These are phyloP conservation scores for Fusarium sp. DNA, from an alignment of 2,329 filamentous ascomycete genomes.

Conservation along the genomic window DNA sequence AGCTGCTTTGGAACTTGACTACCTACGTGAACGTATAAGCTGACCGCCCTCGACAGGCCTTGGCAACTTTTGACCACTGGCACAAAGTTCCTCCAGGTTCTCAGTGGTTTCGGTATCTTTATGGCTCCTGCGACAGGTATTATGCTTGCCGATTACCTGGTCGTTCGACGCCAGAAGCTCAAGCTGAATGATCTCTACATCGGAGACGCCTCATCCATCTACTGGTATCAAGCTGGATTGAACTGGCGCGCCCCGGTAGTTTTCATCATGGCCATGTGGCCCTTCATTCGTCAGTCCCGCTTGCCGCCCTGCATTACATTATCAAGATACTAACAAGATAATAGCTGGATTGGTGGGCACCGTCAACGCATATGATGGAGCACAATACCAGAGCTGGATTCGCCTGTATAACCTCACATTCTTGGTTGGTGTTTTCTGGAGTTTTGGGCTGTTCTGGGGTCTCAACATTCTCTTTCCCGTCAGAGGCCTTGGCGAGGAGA, in stretches of 20 bases:
- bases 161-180: slow-evolving; percentile 47
- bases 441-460: slow-evolving; percentile 21
- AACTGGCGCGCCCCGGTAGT: slow-evolving; percentile 49
- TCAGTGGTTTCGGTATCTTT: slow-evolving; percentile 42
- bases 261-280: slow-evolving; percentile 47
- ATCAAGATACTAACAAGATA: neutral
- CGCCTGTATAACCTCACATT: slow-evolving; percentile 29
- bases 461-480: slow-evolving; percentile 23
- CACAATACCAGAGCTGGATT: slow-evolving; percentile 9
- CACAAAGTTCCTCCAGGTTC: slow-evolving; percentile 40
- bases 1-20: neutral
- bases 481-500: slow-evolving; percentile 13
- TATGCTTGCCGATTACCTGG: slow-evolving; percentile 45
- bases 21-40: neutral
- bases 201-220: slow-evolving; percentile 46
- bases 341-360: slow-evolving; percentile 21
- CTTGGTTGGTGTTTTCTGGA: slow-evolving; percentile 21
- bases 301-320: neutral
- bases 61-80: slow-evolving; percentile 45
- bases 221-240: slow-evolving; percentile 49
- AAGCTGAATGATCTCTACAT: slow-evolving; percentile 51
- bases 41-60: slow-evolving; percentile 22
- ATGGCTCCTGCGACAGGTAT: slow-evolving; percentile 42
- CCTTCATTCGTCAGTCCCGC: slow-evolving; percentile 30
- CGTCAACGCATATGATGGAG: slow-evolving; percentile 12